A percentile compares a stretch with the other conserved stretches of the same genome.
Conservation (phyloP, 306 rosid genomes). For the Malus asiatica region DNA sequence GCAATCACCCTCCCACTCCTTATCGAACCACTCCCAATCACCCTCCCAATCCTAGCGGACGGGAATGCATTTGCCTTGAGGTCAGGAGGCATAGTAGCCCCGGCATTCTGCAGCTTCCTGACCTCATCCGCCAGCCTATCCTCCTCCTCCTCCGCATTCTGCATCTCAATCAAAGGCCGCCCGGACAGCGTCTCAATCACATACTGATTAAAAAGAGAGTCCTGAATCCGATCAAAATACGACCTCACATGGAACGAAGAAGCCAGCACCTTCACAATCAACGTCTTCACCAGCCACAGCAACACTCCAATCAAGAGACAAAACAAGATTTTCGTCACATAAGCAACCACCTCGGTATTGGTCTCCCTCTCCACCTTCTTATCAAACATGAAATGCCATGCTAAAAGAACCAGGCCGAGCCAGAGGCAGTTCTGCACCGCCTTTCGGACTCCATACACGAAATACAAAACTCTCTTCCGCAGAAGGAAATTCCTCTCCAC, state of each 20-base stretch:
- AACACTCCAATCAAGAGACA: constrained; percentile 64
- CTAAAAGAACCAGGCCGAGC: constrained; percentile 73
- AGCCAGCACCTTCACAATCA: constrained; percentile 69
- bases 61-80: constrained; percentile 42
- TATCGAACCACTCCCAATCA: constrained; percentile 31
- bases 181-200: constrained; percentile 80
- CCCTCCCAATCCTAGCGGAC: constrained; percentile 32
- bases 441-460: constrained; percentile 67
- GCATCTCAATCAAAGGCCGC: constrained; percentile 54
- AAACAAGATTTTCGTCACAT: constrained; percentile 50
- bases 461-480: constrained; percentile 68
- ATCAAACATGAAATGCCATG: constrained; percentile 69
- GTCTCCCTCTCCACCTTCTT: constrained; percentile 61
- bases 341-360: constrained; percentile 11
- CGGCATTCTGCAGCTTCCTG: constrained; percentile 75
- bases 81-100: constrained; percentile 66
- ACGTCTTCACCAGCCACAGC: constrained; percentile 70
- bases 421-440: constrained; percentile 74
- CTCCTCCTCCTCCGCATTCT: constrained; percentile 59
- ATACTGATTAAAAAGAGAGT: constrained; percentile 66
- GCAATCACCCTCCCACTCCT: constrained; percentile 37
- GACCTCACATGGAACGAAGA: constrained; percentile 81
- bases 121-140: constrained; percentile 67
- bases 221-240: constrained; percentile 82
- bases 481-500: constrained; percentile 68